A percentile compares a stretch with the other conserved stretches of the same genome.
Evolutionary conservation across 371 early-diverging fungal species (phyloP).

Genomic region (Vittaforma corneae): DNA sequence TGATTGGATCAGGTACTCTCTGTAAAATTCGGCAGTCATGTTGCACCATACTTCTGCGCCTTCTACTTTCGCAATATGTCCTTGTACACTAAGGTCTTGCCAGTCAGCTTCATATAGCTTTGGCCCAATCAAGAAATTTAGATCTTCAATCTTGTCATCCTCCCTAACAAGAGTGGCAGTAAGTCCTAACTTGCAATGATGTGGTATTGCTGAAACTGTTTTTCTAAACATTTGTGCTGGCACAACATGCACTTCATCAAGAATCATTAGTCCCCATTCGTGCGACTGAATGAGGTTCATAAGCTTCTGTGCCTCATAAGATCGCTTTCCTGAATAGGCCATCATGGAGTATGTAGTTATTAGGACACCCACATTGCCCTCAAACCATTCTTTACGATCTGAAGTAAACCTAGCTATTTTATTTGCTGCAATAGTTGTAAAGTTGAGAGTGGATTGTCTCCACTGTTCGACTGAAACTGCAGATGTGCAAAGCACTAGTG

Average conservation of each 20-base stretch:
- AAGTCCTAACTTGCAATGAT: constrained; percentile 90
- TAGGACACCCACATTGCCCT: constrained; percentile 74
- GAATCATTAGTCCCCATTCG: constrained; percentile 92
- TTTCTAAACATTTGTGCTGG: constrained; percentile 96
- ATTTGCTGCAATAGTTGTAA: constrained; percentile 79
- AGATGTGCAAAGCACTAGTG: constrained; percentile 88
- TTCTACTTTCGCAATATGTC: constrained; percentile 90
- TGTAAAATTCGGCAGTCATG: constrained; percentile 93
- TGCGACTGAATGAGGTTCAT: constrained; percentile 77
- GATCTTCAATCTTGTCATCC: constrained; percentile 93
- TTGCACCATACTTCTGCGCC: constrained; percentile 98
- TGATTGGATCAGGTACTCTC: constrained; percentile 68
- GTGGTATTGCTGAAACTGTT: constrained; percentile 79
- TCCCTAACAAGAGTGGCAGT: constrained; percentile 97
- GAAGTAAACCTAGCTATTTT: constrained; percentile 90
- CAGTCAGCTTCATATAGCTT: constrained; percentile 99
- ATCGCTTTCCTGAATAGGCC: constrained; percentile 79
- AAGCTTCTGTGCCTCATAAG: constrained; percentile 83
- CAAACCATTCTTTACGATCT: constrained; percentile 72
- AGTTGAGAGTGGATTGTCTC: constrained; percentile 83
- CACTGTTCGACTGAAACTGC: constrained; percentile 93
- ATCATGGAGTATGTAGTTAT: constrained; percentile 97
- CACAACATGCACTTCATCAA: constrained; percentile 98
- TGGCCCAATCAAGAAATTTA: constrained; percentile 97
- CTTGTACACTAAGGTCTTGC: constrained; percentile 89